phyloP scores from a whole-genome alignment of 192 early-diverging fungal species.

The Coemansia sp. region DNA sequence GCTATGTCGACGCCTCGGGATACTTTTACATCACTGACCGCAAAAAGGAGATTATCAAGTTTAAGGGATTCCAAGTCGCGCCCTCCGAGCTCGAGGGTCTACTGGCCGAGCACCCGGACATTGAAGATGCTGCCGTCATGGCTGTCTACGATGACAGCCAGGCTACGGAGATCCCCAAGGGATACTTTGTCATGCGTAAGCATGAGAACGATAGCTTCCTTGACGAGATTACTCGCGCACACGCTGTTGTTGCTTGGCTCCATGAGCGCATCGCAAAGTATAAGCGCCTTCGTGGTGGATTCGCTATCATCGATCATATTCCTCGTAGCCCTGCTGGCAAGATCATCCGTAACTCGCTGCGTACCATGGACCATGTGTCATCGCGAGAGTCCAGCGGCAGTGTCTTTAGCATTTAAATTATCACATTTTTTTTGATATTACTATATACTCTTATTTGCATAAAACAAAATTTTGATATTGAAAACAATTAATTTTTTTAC shows the following conservation, averaged over 20 bases:
- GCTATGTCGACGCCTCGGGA: slow-evolving; percentile 65
- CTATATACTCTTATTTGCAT: background rate
- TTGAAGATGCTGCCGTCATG: slow-evolving; percentile 76
- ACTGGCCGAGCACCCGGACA: slow-evolving; percentile 68
- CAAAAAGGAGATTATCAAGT: slow-evolving; percentile 92
- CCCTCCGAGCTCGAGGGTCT: slow-evolving; percentile 87
- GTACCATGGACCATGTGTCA: slow-evolving; percentile 40
- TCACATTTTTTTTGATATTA: too few species aligned
- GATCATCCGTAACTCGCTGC: slow-evolving; percentile 78
- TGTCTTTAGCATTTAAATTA: slow-evolving; percentile 3
- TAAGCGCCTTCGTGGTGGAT: slow-evolving; percentile 82
- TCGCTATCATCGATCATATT: slow-evolving; percentile 70
- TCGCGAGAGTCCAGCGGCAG: slow-evolving; percentile 24
- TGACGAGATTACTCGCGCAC: slow-evolving; percentile 48
- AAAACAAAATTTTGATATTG: background rate
- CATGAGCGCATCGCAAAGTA: slow-evolving; percentile 68
- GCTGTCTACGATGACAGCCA: slow-evolving; percentile 65
- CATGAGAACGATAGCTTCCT: slow-evolving; percentile 29
- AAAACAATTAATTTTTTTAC: background rate
- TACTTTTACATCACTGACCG: slow-evolving; percentile 74
- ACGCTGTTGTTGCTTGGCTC: slow-evolving; percentile 62
- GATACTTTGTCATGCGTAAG: slow-evolving; percentile 69
- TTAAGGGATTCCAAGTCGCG: slow-evolving; percentile 77
- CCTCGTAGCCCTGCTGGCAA: slow-evolving; percentile 84
- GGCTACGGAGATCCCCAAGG: slow-evolving; percentile 78